phyloP scores from a whole-genome alignment of 495 filamentous ascomycete species.

The Penicillium arizonense region DNA sequence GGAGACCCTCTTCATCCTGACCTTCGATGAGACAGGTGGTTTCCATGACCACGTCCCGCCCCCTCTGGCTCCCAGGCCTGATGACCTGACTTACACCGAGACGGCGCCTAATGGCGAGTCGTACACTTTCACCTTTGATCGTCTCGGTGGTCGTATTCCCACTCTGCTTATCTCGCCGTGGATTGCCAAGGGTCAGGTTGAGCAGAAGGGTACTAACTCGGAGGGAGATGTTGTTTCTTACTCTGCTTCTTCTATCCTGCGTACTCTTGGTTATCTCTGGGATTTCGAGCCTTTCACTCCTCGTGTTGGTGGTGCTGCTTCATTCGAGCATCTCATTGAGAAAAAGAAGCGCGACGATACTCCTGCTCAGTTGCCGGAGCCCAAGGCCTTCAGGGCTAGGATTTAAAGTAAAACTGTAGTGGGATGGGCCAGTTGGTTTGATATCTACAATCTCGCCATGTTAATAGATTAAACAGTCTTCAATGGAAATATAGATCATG shows the following conservation, averaged over 20 bases:
- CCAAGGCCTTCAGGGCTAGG: constrained; percentile 14
- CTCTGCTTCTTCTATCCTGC: constrained; percentile 37
- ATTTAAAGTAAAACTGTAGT: background rate
- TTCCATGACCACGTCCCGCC: constrained; percentile 52
- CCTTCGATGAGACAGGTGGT: constrained; percentile 50
- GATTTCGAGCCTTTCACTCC: constrained; percentile 44
- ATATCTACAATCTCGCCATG: no score
- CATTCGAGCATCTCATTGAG: constrained; percentile 43
- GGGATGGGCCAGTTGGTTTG: no score
- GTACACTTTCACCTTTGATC: constrained; percentile 46
- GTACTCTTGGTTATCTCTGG: constrained; percentile 45
- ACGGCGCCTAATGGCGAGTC: constrained; percentile 35
- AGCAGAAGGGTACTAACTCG: constrained; percentile 43
- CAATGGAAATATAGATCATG: no score
- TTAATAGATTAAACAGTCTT: no score
- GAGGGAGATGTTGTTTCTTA: constrained; percentile 34
- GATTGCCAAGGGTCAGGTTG: constrained; percentile 40
- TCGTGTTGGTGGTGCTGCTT: constrained; percentile 34
- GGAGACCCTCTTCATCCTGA: constrained; percentile 46
- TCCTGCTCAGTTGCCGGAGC: constrained; percentile 17
- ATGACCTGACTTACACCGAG: constrained; percentile 45
- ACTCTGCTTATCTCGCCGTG: constrained; percentile 52
- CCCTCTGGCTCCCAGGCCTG: constrained; percentile 36
- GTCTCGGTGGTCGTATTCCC: constrained; percentile 48
- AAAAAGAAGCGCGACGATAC: constrained; percentile 19